Percentiles rank a stretch among this genome's conserved stretches.
phyloP scores from a whole-genome alignment of 2,329 filamentous ascomycete species.

The Cadophora luteo-olivacea region DNA sequence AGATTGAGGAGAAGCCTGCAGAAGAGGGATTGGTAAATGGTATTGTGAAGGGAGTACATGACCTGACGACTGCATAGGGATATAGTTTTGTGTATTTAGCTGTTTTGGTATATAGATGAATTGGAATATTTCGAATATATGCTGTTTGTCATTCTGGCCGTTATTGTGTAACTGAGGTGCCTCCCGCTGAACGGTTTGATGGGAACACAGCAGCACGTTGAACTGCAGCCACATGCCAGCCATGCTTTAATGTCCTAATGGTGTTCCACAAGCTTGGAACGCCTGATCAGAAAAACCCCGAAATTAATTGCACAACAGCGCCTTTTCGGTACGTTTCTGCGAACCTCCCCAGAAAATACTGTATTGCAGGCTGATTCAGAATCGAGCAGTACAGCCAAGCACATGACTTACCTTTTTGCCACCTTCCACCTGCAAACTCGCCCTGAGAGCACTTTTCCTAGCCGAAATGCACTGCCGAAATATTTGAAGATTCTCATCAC shows the following conservation, averaged over 20 bases:
- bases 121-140: not conserved
- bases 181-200: not conserved
- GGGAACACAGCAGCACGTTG: conserved; percentile 5
- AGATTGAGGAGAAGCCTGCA: conserved; percentile 22
- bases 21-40: conserved; percentile 47
- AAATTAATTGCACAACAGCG: conserved; percentile 4
- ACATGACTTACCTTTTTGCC: not conserved
- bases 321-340: not conserved
- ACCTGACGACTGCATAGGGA: conserved; percentile 32
- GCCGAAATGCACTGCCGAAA: not conserved
- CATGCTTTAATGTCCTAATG: not conserved
- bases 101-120: conserved; percentile 16
- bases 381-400: not conserved
- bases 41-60: conserved; percentile 37
- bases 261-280: not conserved
- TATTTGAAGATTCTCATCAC: not conserved
- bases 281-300: not conserved
- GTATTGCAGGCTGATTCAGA: not conserved
- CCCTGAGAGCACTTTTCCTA: not conserved
- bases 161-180: not conserved
- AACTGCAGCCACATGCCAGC: conserved; percentile 4
- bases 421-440: not conserved
- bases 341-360: not conserved
- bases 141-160: not conserved
- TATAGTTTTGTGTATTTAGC: conserved; percentile 7